phyloP scores from a whole-genome alignment of 345 rosid species.

The Citrus hindsii region DNA sequence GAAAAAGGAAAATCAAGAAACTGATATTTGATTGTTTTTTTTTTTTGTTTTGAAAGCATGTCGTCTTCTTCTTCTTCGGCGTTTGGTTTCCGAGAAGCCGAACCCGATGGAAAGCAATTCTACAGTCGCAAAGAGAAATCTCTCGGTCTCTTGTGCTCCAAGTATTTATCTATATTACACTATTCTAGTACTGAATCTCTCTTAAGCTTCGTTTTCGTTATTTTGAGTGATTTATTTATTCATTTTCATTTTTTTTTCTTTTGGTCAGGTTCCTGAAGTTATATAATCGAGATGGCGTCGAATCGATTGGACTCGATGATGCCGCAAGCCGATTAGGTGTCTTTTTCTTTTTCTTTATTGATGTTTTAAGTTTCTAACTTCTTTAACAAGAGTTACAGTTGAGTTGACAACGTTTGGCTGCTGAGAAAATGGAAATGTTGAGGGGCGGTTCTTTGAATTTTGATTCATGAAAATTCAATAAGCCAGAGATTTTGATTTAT shows the following conservation, averaged over 20 bases:
- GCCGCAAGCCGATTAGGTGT: constrained; percentile 75
- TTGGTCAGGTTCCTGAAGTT: constrained; percentile 48
- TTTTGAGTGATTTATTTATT: background rate
- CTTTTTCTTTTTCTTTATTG: background rate
- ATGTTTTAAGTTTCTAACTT: no score
- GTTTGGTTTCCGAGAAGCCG: constrained; percentile 33
- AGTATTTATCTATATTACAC: constrained; percentile 26
- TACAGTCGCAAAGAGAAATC: constrained; percentile 84
- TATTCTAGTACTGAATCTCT: background rate
- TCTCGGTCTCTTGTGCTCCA: constrained; percentile 67
- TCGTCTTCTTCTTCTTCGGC: constrained; percentile 1
- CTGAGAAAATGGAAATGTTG: constrained; percentile 5
- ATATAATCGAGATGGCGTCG: constrained; percentile 44
- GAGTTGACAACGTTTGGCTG: background rate
- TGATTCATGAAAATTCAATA: no score
- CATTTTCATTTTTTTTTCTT: background rate
- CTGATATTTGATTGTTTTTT: no score
- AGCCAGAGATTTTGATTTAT: no score
- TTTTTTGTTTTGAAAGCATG: constrained; percentile 9
- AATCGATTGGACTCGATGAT: constrained; percentile 70
- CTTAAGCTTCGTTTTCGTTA: background rate
- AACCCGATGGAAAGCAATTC: constrained; percentile 28
- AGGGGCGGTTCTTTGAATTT: no score
- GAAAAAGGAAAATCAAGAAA: no score
- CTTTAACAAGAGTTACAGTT: background rate